Evolutionary conservation across 306 rosid genomes (phyloP).

Genomic region (Crotalaria pallida): DNA sequence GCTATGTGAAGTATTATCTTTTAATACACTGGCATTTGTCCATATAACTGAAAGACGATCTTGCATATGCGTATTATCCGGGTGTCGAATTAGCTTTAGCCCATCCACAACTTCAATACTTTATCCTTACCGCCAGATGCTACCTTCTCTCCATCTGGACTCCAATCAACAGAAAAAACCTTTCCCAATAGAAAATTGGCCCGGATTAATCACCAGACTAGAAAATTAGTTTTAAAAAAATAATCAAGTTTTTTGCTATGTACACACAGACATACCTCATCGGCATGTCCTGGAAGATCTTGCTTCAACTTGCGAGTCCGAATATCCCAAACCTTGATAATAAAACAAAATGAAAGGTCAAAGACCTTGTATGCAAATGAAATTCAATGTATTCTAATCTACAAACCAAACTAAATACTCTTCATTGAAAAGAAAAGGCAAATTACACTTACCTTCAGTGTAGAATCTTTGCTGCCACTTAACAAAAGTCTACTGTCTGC

Average conservation of each 20-base stretch:
- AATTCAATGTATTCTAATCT: not conserved
- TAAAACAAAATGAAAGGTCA: conserved; percentile 8
- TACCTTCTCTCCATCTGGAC: conserved; percentile 96
- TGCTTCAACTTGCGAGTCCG: conserved; percentile 72
- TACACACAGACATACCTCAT: conserved; percentile 53
- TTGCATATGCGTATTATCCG: not conserved
- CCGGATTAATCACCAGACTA: conserved; percentile 2
- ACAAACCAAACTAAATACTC: not conserved
- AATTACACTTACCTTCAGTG: conserved; percentile 61
- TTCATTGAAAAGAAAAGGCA: not conserved
- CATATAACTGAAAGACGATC: conserved; percentile 1
- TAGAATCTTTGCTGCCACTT: conserved; percentile 92
- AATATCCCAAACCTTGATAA: conserved; percentile 85
- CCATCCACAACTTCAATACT: conserved; percentile 96
- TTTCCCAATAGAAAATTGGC: conserved; percentile 19
- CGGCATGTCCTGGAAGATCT: conserved; percentile 97
- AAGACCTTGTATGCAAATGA: not conserved
- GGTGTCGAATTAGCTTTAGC: conserved; percentile 37
- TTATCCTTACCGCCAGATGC: conserved; percentile 97
- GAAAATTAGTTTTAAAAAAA: not conserved
- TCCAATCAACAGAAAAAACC: conserved; percentile 97
- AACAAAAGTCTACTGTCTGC: conserved; percentile 93
- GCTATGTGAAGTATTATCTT: not conserved
- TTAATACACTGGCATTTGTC: not conserved
- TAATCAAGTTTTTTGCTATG: not conserved